phyloP scores from a whole-genome alignment of 2,329 filamentous ascomycete species.

The Fusarium albidum region DNA sequence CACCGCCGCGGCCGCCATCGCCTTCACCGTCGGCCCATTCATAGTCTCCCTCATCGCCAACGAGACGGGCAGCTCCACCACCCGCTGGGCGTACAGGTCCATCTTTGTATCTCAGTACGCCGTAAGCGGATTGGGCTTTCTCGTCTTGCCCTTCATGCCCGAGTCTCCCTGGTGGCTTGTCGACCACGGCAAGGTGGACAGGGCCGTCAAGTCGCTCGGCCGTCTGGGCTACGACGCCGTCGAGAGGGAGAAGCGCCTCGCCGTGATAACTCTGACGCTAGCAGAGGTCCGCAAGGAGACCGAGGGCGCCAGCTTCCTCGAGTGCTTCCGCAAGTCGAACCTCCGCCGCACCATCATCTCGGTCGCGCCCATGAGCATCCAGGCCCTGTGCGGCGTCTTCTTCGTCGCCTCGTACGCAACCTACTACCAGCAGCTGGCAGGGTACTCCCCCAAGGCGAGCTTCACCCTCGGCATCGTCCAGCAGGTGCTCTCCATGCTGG shows the following conservation, averaged over 20 bases:
- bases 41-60: conserved; percentile 27
- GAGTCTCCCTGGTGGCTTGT: conserved; percentile 32
- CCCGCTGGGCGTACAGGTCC: conserved; percentile 27
- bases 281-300: conserved; percentile 26
- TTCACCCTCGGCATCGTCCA: conserved; percentile 27
- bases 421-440: conserved; percentile 33
- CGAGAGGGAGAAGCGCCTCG: conserved; percentile 25
- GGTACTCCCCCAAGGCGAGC: conserved; percentile 24
- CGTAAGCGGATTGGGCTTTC: conserved; percentile 19
- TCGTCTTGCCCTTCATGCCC: conserved; percentile 26
- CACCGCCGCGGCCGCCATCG: conserved; percentile 23
- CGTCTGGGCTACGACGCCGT: conserved; percentile 18
- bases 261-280: conserved; percentile 23
- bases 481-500: conserved; percentile 28
- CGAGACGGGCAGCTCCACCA: conserved; percentile 10
- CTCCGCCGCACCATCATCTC: conserved; percentile 32
- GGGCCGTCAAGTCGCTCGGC: conserved; percentile 12
- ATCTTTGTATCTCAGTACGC: conserved; percentile 29
- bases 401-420: conserved; percentile 27
- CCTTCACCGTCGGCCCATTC: conserved; percentile 27
- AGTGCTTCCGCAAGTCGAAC: conserved; percentile 35
- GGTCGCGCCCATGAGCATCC: conserved; percentile 30
- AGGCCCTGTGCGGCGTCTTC: conserved; percentile 25
- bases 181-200: conserved; percentile 18
- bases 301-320: conserved; percentile 22